phyloP scores from a whole-genome alignment of 2,329 filamentous ascomycete genomes.

The Berkeleyomyces basicola region DNA sequence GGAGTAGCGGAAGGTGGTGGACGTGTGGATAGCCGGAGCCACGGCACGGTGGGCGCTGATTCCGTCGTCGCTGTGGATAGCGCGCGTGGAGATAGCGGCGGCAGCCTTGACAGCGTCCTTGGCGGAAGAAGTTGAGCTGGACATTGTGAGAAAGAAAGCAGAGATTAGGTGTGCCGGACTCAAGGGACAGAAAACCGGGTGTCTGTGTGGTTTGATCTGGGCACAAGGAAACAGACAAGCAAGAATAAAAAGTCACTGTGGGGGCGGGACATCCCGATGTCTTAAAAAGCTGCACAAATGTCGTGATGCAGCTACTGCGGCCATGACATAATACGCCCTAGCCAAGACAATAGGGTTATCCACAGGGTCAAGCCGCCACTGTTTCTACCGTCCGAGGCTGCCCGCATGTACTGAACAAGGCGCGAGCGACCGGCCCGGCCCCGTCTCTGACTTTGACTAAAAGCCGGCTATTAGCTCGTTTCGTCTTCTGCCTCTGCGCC shows the following conservation, averaged over 20 bases:
- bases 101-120: conserved; percentile 8
- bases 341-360: background rate
- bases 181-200: no score
- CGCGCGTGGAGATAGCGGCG: conserved; percentile 43
- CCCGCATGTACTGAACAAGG: background rate
- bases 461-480: no score
- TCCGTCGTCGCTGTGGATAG: conserved; percentile 69
- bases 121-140: background rate
- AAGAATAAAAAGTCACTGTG: no score
- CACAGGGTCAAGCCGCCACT: background rate
- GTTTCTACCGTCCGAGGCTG: background rate
- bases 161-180: background rate
- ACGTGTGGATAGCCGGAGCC: conserved; percentile 76
- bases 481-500: no score
- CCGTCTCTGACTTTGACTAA: no score
- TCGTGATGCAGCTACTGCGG: no score
- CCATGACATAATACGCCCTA: background rate
- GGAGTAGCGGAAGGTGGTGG: conserved; percentile 77
- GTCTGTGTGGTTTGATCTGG: no score
- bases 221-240: no score
- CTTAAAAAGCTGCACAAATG: no score
- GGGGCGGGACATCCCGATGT: no score
- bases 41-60: conserved; percentile 62
- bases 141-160: background rate
- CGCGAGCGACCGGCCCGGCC: background rate